Base-by-base conservation (phyloP, 2,329 filamentous ascomycete genomes). In the Furcasterigmium sp. region DNA sequence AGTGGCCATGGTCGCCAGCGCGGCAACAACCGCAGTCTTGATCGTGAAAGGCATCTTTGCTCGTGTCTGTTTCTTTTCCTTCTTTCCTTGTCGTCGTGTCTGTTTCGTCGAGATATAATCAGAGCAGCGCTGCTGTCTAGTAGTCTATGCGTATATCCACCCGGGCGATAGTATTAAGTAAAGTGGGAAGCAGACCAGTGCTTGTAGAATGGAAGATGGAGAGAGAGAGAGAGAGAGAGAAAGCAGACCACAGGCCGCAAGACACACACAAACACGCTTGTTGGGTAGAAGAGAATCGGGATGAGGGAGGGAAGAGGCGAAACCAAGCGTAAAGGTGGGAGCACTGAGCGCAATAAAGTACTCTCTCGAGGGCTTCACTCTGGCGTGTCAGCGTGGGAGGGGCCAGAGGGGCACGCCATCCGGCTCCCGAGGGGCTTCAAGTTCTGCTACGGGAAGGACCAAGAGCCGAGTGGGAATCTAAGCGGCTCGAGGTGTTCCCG, bases 181-280 rank as follows among this genome's bases (percentile, higher is more conserved):
- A 26, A 51, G 43, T 46, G 39, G 47, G 61, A 71, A 73, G 69
- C 70, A 71, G 68, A 72, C 70, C 70, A 70, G 70, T 64, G 70
- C 70, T 73, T 72, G 62, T 58, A 54, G n/a, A n/a, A n/a, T 50
- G 57, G 53, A 53, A 49, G 51, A 57, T 56, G 49, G 55, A 62
- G 60, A 57, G 55, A 54, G 56, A 55, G 52, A 53, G 51, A 53
- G 55, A 52, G 46, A 46, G 47, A 51, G 50, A 47, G 43, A 35
- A n/a, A 35, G 32, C 32, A 35, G 32, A 35, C 32, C 32, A 26
- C 23, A 35, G 32, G 32, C 32, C 32, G 32, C 32, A 52, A 55
- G 48, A 48, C 49, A 53, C 50, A 56, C 51, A 45, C 50, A 53
- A n/a, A 35, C 23, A 26, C 23, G 23, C 23, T 26, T 7, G 23